phyloP scores from a whole-genome alignment of 225 moss, liverwort and hornwort genomes.

The Climacium dendroides region DNA sequence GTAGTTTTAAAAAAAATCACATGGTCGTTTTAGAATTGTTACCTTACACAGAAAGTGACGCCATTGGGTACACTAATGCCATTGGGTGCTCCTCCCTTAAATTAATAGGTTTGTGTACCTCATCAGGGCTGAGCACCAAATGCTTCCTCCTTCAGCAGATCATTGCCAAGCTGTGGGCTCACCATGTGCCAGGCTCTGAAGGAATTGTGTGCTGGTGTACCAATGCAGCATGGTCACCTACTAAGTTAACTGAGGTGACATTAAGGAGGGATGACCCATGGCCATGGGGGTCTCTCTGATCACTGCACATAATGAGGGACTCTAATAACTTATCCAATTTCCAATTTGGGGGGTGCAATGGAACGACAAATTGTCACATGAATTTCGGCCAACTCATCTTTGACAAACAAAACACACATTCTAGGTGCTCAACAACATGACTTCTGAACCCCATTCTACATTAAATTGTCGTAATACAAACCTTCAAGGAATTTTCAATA shows the following conservation, averaged over 20 bases:
- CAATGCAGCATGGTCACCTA: not conserved
- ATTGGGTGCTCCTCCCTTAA: too few species aligned
- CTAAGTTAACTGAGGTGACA: not conserved
- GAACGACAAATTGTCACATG: not conserved
- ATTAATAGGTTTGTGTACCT: too few species aligned
- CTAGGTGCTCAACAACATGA: rapidly evolving
- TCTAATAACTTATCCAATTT: not conserved
- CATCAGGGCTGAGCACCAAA: not conserved
- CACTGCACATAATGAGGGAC: too few species aligned
- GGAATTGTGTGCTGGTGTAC: not conserved
- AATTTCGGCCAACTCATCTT: too few species aligned
- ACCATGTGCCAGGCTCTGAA: not conserved
- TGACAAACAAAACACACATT: not conserved
- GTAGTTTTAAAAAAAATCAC: too few species aligned
- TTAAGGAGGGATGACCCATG: not conserved
- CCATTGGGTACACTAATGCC: too few species aligned
- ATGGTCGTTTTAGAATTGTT: too few species aligned
- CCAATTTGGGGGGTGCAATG: not conserved
- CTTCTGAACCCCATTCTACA: not conserved
- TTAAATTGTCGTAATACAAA: not conserved
- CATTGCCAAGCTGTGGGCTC: not conserved
- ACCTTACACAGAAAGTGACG: too few species aligned
- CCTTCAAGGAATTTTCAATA: not conserved
- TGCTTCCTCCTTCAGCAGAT: not conserved
- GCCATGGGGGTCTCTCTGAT: too few species aligned